Evolutionary conservation across 257 asterid species (phyloP).

Genomic region (Solanum gandarillasii): DNA sequence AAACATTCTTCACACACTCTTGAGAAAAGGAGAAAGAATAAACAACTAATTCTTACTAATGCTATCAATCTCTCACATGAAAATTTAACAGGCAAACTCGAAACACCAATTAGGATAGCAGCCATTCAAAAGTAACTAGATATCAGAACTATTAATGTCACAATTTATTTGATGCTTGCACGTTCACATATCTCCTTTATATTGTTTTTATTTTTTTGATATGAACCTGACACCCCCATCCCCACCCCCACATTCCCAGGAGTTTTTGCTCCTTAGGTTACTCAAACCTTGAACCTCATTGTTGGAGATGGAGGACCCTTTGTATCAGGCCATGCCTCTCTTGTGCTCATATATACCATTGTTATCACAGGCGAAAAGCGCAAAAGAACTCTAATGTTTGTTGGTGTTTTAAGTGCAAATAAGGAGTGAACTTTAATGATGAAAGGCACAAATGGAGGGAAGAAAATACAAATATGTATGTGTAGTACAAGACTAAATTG

Average conservation of each 20-base stretch:
- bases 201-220: not conserved
- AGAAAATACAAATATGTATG: not conserved
- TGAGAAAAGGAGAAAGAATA: not conserved
- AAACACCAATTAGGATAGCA: not conserved
- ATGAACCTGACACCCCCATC: not conserved
- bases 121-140: not conserved
- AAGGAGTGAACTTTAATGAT: not conserved
- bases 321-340: not conserved
- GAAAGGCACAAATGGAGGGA: not conserved
- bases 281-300: not conserved
- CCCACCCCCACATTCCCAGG: not conserved
- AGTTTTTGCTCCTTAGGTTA: not conserved
- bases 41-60: not conserved
- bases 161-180: not conserved
- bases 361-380: not conserved
- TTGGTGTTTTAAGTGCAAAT: not conserved
- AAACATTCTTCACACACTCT: not conserved
- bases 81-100: not conserved
- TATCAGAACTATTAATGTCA: not conserved
- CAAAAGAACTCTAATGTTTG: not conserved
- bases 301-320: not conserved
- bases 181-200: not conserved
- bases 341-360: not conserved
- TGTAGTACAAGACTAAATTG: not conserved
- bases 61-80: not conserved